Evolutionary conservation across 768 basidiomycete genomes (phyloP), one percentile per base, ranked within the genome.

Genomic region (Rhodotorula taiwanensis): DNA sequence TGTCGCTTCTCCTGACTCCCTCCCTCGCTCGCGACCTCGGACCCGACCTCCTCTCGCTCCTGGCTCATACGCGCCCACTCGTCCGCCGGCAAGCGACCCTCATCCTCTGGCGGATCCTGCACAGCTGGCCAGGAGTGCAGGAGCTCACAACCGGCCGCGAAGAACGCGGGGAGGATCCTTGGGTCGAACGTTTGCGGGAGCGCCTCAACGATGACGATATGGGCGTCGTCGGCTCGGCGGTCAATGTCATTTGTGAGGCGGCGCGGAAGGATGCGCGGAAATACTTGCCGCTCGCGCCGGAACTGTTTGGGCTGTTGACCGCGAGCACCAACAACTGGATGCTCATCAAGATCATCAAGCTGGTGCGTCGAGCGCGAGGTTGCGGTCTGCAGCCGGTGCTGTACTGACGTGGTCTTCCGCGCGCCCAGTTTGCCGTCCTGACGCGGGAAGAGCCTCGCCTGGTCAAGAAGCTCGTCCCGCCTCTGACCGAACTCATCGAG

Each of bases 281-380:
- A 63, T 92, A 90, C 73, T 80, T 99, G 13, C 80, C 84, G 6
- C 77, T 99, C 44, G 95, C 94, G 4, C 95, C 95, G 15, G 88
- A 88, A 70, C 76, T 98, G 57, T 99, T 98, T 76, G 89, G 88
- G 72, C 81, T 98, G 16, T 78, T 99, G 62, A 95, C 90, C 1
- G 90, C 86, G 4, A 91, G 91, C 16, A 87, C 88, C 15, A 98
- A 99, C 76, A 99, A 99, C 72, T 99, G 95, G 95, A 94, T 98
- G 89, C 81, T 99, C 62, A 99, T 99, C 76, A 99, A 99, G 77
- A 86, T 98, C 57, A 85, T 98, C 74, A 99, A 99, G 77, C 76
- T 98, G 75, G 94, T 92, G 76, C 72, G 81, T 72, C 18, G 13
- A 16, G 13, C 20, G 13, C 48, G 16, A n/a, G n/a, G n/a, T n/a